Base-by-base conservation (phyloP, 208 protist species). In the Porcisia deanei region DNA sequence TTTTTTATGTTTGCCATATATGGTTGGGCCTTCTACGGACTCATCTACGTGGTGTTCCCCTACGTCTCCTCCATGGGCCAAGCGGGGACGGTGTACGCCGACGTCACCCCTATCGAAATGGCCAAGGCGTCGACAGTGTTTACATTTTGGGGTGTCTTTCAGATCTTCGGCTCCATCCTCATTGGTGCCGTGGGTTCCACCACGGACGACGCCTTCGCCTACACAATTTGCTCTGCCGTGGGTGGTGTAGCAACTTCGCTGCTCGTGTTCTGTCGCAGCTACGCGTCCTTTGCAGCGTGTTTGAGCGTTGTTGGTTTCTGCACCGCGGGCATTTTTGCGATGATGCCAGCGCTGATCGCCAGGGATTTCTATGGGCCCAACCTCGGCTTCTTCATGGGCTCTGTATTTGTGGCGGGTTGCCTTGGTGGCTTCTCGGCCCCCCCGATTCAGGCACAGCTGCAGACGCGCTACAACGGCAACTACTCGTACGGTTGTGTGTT, bases 61-160 rank as follows among this genome's bases (percentile, higher is more conserved):
- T 96, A 93, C 74, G 88, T 93, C 16, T 93, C 91, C n/a, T 91
- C 89, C 30, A 94, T 94, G 88, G 91, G 91, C 14, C 75, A 64
- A 22, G 76, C 71, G 10, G 86, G 81, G 30, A 96, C 91, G 16
- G 89, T 93, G 18, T 96, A 96, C 78, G 80, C 66, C n/a, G 65
- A 88, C 53, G 75, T 82, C 22, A 45, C 52, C 2, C 55, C 79
- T 37, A 93, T 96, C 58, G 80, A 79, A 59, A 86, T 80, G 66
- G 76, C 84, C 67, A 91, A 85, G 67, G 89, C 91, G 1, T 84
- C 89, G 9, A 93, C 91, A 10, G 68, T 91, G 14, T 94, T 93
- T 71, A 92, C 86, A 16, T 96, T 96, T 73, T 96, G 88, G 82
- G 91, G 91, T 12, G 80, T 80, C 1, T 93, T 90, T 71, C 89